These are phyloP conservation scores for Neospermospora avenae DNA, from an alignment of 2,329 filamentous ascomycete species.

Conservation along the genomic window DNA sequence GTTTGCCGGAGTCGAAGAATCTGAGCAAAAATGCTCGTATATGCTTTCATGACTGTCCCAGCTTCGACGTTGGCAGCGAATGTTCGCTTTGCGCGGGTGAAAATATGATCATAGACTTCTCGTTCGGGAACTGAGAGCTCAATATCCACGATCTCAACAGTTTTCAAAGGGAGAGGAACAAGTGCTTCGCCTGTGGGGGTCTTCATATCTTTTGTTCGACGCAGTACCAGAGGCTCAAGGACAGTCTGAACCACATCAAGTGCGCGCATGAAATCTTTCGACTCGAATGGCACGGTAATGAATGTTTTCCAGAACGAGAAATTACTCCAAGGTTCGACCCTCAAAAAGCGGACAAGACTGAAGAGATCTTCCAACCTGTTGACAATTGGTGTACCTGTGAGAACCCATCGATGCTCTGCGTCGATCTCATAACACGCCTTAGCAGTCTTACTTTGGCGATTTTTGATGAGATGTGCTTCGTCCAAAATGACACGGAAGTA, in stretches of 20 bases:
- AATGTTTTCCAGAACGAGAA: conserved; percentile 99
- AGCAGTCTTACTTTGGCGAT: conserved; percentile 84
- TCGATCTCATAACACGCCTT: conserved; percentile 90
- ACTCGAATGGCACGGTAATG: conserved; percentile 95
- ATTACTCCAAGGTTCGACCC: conserved; percentile 96
- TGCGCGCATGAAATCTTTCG: conserved; percentile 88
- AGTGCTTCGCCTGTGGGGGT: conserved; percentile 80
- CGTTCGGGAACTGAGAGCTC: conserved; percentile 81
- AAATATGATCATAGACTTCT: conserved; percentile 91
- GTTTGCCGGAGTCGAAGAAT: conserved; percentile 89
- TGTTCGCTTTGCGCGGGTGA: conserved; percentile 73
- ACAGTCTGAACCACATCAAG: conserved; percentile 97
- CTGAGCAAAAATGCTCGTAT: conserved; percentile 95
- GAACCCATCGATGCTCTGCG: conserved; percentile 82
- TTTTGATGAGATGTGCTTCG: conserved; percentile 93
- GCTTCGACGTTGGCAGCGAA: conserved; percentile 86
- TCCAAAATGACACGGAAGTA: conserved; percentile 96
- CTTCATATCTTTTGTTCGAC: conserved; percentile 97
- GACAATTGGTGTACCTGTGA: conserved; percentile 95
- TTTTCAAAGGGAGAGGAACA: conserved; percentile 77
- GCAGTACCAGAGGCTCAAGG: conserved; percentile 88
- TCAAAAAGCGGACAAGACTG: conserved; percentile 85
- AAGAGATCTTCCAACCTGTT: conserved; percentile 95
- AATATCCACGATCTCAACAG: conserved; percentile 81
- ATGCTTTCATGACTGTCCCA: conserved; percentile 91